These are phyloP conservation scores for Moricandia arvensis DNA, from an alignment of 345 rosid genomes.

Conservation along the genomic window DNA sequence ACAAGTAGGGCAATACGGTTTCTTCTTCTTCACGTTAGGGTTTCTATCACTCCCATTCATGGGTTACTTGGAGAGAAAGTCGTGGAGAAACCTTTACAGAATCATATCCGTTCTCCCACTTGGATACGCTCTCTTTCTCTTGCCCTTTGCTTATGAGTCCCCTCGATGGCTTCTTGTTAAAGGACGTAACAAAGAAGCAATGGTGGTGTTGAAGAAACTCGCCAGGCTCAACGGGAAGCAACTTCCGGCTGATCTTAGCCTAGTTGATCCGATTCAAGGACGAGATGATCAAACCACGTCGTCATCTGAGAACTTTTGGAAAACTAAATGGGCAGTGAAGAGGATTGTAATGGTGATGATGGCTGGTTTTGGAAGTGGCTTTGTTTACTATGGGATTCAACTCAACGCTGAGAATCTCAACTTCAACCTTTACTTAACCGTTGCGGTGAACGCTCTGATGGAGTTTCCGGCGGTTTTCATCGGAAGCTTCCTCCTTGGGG, in stretches of 20 bases:
- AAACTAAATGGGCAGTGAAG: slow-evolving; percentile 59
- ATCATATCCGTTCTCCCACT: slow-evolving; percentile 57
- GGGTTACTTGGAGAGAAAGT: slow-evolving; percentile 52
- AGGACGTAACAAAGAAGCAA: slow-evolving; percentile 56
- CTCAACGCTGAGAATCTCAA: slow-evolving; percentile 69
- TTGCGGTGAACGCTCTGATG: slow-evolving; percentile 61
- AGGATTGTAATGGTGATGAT: slow-evolving; percentile 53
- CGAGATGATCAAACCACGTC: slow-evolving; percentile 15
- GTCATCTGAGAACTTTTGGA: slow-evolving; percentile 50
- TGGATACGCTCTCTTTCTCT: slow-evolving; percentile 41
- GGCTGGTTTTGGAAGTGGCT: slow-evolving; percentile 64
- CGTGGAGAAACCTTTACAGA: slow-evolving; percentile 57
- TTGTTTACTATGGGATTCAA: slow-evolving; percentile 73
- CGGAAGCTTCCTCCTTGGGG: slow-evolving; percentile 47
- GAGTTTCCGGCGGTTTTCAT: slow-evolving; percentile 73
- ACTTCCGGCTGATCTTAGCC: slow-evolving; percentile 43
- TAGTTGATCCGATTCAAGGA: slow-evolving; percentile 34
- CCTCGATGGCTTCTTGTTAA: slow-evolving; percentile 73
- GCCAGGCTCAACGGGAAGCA: slow-evolving; percentile 53
- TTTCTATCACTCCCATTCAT: slow-evolving; percentile 64
- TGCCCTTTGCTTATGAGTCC: slow-evolving; percentile 64
- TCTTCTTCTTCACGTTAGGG: slow-evolving; percentile 70
- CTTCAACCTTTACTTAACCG: slow-evolving; percentile 58
- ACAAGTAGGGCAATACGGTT: slow-evolving; percentile 73
- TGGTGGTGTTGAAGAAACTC: slow-evolving; percentile 45